A percentile compares a stretch with the other conserved stretches of the same genome.
Conservation (phyloP, 2,329 filamentous ascomycete genomes). For the Epichloe typhina region DNA sequence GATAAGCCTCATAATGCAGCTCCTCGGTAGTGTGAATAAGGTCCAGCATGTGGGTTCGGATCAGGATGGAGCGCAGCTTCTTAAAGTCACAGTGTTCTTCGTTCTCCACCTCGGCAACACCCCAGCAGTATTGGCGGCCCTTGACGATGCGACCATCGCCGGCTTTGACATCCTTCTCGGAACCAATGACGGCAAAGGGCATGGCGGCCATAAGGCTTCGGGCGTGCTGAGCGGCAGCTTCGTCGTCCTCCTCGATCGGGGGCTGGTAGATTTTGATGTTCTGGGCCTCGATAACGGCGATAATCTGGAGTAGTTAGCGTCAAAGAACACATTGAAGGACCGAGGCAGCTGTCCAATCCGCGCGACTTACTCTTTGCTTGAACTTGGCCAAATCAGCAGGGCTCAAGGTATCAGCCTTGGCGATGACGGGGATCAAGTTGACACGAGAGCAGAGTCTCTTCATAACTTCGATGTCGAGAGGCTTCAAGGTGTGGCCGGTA, state of each 20-base stretch:
- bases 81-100: slow-evolving; percentile 99
- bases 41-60: slow-evolving; percentile 98
- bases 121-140: slow-evolving; percentile 98
- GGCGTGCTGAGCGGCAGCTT: slow-evolving; percentile 88
- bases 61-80: slow-evolving; percentile 97
- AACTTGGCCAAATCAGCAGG: slow-evolving; percentile 82
- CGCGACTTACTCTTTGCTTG: slow-evolving; percentile 71
- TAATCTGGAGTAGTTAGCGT: slow-evolving; percentile 47
- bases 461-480: slow-evolving; percentile 98
- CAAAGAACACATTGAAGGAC: not conserved
- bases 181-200: slow-evolving; percentile 97
- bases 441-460: slow-evolving; percentile 96
- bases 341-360: not conserved
- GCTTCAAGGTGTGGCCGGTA: slow-evolving; percentile 96
- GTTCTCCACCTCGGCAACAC: slow-evolving; percentile 98
- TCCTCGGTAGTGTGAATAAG: slow-evolving; percentile 99
- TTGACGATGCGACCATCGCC: slow-evolving; percentile 93
- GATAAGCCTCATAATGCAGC: slow-evolving; percentile 98
- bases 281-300: slow-evolving; percentile 90
- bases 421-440: slow-evolving; percentile 95
- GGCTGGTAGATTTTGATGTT: slow-evolving; percentile 99
- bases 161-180: slow-evolving; percentile 98
- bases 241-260: slow-evolving; percentile 94
- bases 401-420: slow-evolving; percentile 96
- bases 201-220: slow-evolving; percentile 91